Conservation (phyloP, 345 rosid genomes). For the Barbarea vulgaris region DNA sequence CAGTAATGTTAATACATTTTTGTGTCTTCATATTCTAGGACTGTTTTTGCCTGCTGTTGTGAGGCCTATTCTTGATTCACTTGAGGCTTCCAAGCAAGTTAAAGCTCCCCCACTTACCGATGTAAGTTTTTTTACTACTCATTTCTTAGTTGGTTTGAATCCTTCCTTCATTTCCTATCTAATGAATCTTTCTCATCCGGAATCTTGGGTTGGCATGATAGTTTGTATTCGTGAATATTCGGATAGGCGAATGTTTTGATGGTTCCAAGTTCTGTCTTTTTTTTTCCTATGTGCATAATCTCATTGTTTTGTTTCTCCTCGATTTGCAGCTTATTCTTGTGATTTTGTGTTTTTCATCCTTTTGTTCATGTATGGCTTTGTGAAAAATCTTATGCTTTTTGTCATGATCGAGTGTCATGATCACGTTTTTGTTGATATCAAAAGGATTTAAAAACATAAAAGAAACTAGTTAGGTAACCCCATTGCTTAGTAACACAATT, state of each 20-base stretch:
- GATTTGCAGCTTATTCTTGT: constrained; percentile 3
- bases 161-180: background rate
- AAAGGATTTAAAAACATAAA: background rate
- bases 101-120: constrained; percentile 72
- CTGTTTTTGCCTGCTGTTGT: constrained; percentile 95
- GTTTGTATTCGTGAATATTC: background rate
- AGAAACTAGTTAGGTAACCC: background rate
- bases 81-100: constrained; percentile 82
- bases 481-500: background rate
- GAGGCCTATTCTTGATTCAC: constrained; percentile 90
- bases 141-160: background rate
- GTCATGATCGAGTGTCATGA: background rate
- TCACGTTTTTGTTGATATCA: background rate
- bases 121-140: constrained; percentile 49
- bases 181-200: background rate
- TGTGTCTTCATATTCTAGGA: constrained; percentile 46
- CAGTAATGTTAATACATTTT: background rate
- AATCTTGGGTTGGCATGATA: background rate
- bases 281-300: background rate
- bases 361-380: constrained; percentile 9
- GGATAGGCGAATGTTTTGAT: background rate
- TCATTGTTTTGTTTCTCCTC: background rate
- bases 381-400: background rate
- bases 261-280: background rate
- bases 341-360: background rate